Evolutionary conservation across 2,329 filamentous ascomycete species (phyloP).

Genomic region (Herpotrichia juniperi): DNA sequence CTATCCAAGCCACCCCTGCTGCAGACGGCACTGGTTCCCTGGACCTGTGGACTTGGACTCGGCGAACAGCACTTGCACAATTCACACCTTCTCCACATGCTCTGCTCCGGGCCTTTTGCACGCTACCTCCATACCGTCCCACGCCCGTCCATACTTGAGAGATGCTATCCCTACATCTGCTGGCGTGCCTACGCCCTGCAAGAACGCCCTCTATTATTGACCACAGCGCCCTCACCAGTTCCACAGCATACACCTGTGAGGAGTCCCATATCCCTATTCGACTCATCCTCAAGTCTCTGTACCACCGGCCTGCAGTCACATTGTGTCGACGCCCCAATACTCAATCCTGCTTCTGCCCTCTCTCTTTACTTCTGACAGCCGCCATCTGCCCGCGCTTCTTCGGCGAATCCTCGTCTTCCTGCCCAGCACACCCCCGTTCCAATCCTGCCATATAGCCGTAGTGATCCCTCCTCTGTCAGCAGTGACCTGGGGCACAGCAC

Average conservation of each 20-base stretch:
- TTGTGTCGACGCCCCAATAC: constrained; percentile 15
- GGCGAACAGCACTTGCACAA: constrained; percentile 35
- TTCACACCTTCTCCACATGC: constrained; percentile 44
- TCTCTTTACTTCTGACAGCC: constrained; percentile 26
- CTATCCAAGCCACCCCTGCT: constrained; percentile 21
- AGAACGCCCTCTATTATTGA: constrained; percentile 22
- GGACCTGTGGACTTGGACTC: too few species aligned
- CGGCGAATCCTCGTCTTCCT: constrained; percentile 6
- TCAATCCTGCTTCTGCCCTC: constrained; percentile 9
- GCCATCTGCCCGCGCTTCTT: constrained; percentile 13
- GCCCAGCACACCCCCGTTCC: constrained; percentile 32
- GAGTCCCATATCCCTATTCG: constrained; percentile 22
- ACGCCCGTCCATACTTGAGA: constrained; percentile 31
- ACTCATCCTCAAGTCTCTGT: constrained; percentile 14
- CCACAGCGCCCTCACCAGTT: constrained; percentile 19
- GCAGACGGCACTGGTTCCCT: constrained; percentile 34
- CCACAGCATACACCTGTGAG: constrained; percentile 28
- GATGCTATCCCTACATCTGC: constrained; percentile 41
- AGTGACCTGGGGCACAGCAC: constrained; percentile 22
- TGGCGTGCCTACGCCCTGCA: constrained; percentile 29
- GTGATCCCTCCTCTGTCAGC: constrained; percentile 28
- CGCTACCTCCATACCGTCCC: constrained; percentile 7
- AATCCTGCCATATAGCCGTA: constrained; percentile 25
- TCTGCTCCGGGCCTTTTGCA: constrained; percentile 32
- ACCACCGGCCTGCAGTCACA: constrained; percentile 18